These are phyloP conservation scores for Ascochyta pisi DNA, from an alignment of 2,329 filamentous ascomycete species.

Conservation along the genomic window DNA sequence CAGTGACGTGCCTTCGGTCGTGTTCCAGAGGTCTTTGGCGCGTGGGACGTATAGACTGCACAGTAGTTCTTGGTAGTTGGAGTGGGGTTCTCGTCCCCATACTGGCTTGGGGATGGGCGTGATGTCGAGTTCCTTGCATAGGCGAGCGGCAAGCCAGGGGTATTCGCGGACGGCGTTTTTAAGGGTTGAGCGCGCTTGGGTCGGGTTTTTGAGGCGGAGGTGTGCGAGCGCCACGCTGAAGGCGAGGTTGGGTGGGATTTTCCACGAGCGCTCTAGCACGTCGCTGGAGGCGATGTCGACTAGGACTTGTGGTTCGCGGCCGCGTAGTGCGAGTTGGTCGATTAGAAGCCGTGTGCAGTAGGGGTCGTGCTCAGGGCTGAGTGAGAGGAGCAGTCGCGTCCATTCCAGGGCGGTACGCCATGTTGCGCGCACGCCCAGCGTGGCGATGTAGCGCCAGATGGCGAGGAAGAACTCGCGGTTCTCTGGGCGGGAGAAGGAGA, in stretches of 20 bases:
- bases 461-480: slow-evolving; percentile 94
- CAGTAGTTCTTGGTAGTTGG: slow-evolving; percentile 71
- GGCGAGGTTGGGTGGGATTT: slow-evolving; percentile 71
- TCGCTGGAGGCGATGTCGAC: slow-evolving; percentile 69
- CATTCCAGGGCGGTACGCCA: slow-evolving; percentile 94
- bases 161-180: slow-evolving; percentile 72
- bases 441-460: slow-evolving; percentile 85
- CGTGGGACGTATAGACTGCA: slow-evolving; percentile 77
- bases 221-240: slow-evolving; percentile 81
- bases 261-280: slow-evolving; percentile 57
- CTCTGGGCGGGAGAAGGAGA: slow-evolving; percentile 82
- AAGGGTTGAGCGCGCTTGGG: slow-evolving; percentile 70
- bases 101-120: slow-evolving; percentile 77
- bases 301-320: slow-evolving; percentile 77
- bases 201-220: slow-evolving; percentile 71
- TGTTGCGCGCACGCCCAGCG: slow-evolving; percentile 87
- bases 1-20: slow-evolving; percentile 70
- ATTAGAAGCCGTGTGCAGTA: slow-evolving; percentile 83
- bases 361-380: slow-evolving; percentile 77
- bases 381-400: slow-evolving; percentile 80
- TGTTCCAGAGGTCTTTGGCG: slow-evolving; percentile 86
- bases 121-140: slow-evolving; percentile 82
- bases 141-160: slow-evolving; percentile 82
- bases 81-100: slow-evolving; percentile 78
- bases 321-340: slow-evolving; percentile 83